Percentiles rank a stretch among this genome's conserved stretches.
Conservation (phyloP, 169 alveolate species). For the Fabrea salina region DNA sequence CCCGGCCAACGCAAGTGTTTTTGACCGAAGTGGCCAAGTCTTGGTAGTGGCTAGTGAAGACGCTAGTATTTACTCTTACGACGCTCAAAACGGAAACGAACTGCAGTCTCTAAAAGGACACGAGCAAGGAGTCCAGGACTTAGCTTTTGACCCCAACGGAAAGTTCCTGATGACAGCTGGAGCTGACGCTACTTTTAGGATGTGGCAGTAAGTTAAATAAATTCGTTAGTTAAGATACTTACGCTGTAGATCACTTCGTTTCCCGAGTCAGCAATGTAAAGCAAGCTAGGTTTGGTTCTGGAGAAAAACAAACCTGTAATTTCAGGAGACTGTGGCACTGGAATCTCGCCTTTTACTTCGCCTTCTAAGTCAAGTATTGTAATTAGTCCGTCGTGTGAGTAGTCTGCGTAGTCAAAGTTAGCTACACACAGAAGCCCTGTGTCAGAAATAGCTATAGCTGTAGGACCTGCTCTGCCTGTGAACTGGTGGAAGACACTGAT, state of each 20-base stretch:
- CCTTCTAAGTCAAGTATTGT: conserved; percentile 59
- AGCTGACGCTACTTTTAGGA: conserved; percentile 81
- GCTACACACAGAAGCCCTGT: conserved; percentile 63
- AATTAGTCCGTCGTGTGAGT: conserved; percentile 50
- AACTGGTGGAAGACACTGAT: conserved; percentile 73
- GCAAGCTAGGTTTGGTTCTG: conserved; percentile 44
- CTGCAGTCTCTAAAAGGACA: conserved; percentile 83
- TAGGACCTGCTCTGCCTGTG: conserved; percentile 78
- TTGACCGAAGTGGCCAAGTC: conserved; percentile 81
- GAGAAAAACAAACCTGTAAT: conserved; percentile 68
- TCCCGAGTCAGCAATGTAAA: conserved; percentile 53
- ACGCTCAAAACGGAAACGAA: conserved; percentile 57
- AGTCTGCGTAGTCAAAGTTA: conserved; percentile 66
- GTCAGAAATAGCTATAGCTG: conserved; percentile 68
- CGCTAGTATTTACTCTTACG: conserved; percentile 45
- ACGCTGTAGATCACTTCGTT: conserved; percentile 7
- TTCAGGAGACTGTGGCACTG: conserved; percentile 62
- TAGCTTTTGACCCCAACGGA: conserved; percentile 69
- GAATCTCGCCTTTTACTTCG: conserved; percentile 47
- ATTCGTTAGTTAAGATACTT: too few relatives aligned
- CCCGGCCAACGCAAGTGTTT: conserved; percentile 82
- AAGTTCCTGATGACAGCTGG: conserved; percentile 69
- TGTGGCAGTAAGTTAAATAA: conserved; percentile 67
- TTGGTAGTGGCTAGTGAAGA: conserved; percentile 85
- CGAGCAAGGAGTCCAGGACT: conserved; percentile 83